Evolutionary conservation across 2,329 filamentous ascomycete species (phyloP).

Genomic region (Plectosphaerella cucumerina): DNA sequence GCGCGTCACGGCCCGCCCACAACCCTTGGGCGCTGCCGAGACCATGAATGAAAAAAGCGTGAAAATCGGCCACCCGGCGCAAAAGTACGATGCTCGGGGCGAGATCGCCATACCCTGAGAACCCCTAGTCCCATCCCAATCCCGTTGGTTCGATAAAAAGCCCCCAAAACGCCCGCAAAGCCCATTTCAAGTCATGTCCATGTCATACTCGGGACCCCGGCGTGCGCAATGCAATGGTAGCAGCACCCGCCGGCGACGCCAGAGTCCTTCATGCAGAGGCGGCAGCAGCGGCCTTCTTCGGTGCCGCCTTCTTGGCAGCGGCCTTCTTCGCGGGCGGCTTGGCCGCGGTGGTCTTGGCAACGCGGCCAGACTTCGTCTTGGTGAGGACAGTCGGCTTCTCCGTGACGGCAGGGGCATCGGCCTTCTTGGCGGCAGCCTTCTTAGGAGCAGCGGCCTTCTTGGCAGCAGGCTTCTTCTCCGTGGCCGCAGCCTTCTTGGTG

Average conservation of each 20-base stretch:
- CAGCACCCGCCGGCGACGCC: too few species aligned
- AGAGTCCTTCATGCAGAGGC: constrained; percentile 7
- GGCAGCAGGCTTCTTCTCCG: constrained; percentile 25
- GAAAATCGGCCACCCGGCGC: too few species aligned
- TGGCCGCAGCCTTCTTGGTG: constrained; percentile 29
- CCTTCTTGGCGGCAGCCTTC: constrained; percentile 38
- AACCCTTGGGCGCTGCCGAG: too few species aligned
- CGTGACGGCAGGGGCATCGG: constrained; percentile 52
- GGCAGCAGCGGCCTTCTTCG: constrained; percentile 24
- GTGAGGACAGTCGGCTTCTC: constrained; percentile 66
- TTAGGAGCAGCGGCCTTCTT: constrained; percentile 19
- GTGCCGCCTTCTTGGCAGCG: constrained; percentile 33
- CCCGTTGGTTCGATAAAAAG: constrained; percentile 11
- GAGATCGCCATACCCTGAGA: neutral
- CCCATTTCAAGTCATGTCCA: neutral
- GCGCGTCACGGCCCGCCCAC: too few species aligned
- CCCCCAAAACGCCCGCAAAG: constrained; percentile 30
- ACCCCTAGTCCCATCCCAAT: neutral
- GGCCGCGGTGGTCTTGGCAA: constrained; percentile 64
- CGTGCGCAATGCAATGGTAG: too few species aligned
- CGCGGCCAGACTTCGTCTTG: constrained; percentile 84
- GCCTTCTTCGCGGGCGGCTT: constrained; percentile 42
- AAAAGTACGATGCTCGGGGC: too few species aligned
- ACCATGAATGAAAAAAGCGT: too few species aligned
- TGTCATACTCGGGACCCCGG: neutral